These are phyloP conservation scores for Talaromyces funiculosus DNA, from an alignment of 2,329 filamentous ascomycete genomes.

Conservation along the genomic window DNA sequence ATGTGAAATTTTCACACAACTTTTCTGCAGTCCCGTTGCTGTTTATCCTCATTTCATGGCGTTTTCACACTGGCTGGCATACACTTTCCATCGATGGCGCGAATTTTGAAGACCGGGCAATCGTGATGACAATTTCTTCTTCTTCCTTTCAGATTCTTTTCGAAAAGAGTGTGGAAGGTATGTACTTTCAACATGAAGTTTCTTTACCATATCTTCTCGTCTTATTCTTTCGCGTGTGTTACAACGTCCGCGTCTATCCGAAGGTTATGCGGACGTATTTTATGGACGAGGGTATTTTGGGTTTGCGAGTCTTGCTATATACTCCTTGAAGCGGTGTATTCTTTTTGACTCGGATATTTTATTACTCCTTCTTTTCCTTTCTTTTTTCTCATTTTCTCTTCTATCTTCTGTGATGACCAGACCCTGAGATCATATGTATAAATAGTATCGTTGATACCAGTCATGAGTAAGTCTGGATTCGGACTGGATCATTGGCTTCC, in stretches of 20 bases:
- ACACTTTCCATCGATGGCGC: slow-evolving; percentile 9
- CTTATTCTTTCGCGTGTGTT: neutral
- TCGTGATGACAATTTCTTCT: slow-evolving; percentile 10
- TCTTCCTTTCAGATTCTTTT: neutral
- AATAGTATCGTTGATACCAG: slow-evolving; percentile 9
- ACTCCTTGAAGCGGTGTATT: slow-evolving; percentile 9
- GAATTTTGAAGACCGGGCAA: slow-evolving; percentile 6
- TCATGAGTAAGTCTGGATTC: slow-evolving; percentile 4
- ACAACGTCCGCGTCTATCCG: neutral
- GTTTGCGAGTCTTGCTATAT: slow-evolving; percentile 7
- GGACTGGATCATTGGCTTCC: slow-evolving; percentile 2
- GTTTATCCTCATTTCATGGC: slow-evolving; percentile 15
- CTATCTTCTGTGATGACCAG: slow-evolving; percentile 9
- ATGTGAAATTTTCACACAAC: slow-evolving; percentile 11
- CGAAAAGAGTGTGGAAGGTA: neutral
- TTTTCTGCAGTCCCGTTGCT: slow-evolving; percentile 15
- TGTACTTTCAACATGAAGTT: neutral
- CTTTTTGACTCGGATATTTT: neutral
- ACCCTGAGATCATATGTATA: slow-evolving; percentile 11
- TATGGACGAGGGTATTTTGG: neutral
- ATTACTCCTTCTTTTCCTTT: neutral
- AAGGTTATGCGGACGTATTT: neutral
- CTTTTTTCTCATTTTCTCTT: neutral
- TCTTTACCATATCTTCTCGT: neutral
- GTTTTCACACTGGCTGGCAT: slow-evolving; percentile 14